These are phyloP conservation scores for Cladosporium sp. DNA, from an alignment of 2,329 filamentous ascomycete species.

Conservation along the genomic window DNA sequence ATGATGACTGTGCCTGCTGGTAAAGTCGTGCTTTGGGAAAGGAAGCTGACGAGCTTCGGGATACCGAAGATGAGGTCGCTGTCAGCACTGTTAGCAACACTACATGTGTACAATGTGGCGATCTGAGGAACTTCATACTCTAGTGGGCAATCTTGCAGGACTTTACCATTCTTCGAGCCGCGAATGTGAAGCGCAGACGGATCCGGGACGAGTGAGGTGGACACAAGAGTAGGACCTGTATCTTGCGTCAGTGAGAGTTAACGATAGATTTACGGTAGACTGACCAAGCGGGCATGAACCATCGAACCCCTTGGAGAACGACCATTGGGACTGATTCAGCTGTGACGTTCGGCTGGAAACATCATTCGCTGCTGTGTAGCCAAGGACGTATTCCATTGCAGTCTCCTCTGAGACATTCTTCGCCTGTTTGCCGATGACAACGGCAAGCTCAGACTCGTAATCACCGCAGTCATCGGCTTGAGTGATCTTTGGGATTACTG, in stretches of 20 bases:
- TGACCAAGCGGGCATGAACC: constrained; percentile 55
- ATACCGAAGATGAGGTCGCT: not conserved
- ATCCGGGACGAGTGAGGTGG: not conserved
- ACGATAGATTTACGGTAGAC: not conserved
- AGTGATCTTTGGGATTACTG: not conserved
- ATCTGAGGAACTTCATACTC: not conserved
- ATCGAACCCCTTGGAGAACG: constrained; percentile 62
- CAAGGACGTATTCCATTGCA: constrained; percentile 62
- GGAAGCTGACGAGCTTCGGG: constrained; percentile 40
- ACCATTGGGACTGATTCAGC: constrained; percentile 56
- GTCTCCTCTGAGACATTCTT: constrained; percentile 57
- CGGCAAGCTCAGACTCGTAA: constrained; percentile 60
- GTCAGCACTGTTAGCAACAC: not conserved
- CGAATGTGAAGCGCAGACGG: not conserved
- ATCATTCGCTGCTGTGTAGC: constrained; percentile 65
- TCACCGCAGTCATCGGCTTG: constrained; percentile 34
- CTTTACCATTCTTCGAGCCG: not conserved
- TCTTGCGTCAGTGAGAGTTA: not conserved
- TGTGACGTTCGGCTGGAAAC: constrained; percentile 61
- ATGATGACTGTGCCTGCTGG: constrained; percentile 46
- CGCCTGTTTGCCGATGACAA: constrained; percentile 55
- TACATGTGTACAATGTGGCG: not conserved
- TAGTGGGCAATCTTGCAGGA: not conserved
- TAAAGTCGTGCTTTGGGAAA: constrained; percentile 45
- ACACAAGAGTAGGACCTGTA: not conserved